phyloP scores from a whole-genome alignment of 2,329 filamentous ascomycete species.

The Penicillium concentricum region DNA sequence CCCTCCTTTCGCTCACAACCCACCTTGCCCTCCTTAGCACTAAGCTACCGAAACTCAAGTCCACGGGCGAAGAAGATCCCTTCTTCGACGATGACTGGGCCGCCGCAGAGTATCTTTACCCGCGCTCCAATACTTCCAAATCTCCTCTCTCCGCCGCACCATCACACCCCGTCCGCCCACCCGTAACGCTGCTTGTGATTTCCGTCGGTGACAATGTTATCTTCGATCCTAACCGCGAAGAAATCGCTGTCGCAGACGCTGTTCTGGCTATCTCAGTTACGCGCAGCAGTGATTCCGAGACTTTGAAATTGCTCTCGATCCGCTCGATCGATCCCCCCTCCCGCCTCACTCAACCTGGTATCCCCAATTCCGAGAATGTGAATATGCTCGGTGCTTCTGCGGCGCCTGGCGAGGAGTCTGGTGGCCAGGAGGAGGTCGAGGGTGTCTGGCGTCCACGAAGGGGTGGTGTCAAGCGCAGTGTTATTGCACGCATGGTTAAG shows the following conservation, averaged over 20 bases:
- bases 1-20: slow-evolving; percentile 85
- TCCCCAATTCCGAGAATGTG: slow-evolving; percentile 63
- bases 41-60: slow-evolving; percentile 78
- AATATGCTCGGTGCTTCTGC: slow-evolving; percentile 47
- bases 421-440: slow-evolving; percentile 56
- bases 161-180: slow-evolving; percentile 58
- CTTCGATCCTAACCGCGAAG: slow-evolving; percentile 88
- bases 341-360: slow-evolving; percentile 67
- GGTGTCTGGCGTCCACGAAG: slow-evolving; percentile 84
- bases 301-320: slow-evolving; percentile 65
- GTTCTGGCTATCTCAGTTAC: slow-evolving; percentile 82
- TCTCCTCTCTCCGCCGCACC: slow-evolving; percentile 14
- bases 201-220: slow-evolving; percentile 84
- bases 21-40: slow-evolving; percentile 90
- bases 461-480: slow-evolving; percentile 74
- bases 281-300: slow-evolving; percentile 32
- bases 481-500: slow-evolving; percentile 73
- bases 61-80: slow-evolving; percentile 90
- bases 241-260: slow-evolving; percentile 87
- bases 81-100: slow-evolving; percentile 99
- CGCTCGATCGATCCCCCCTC: slow-evolving; percentile 74
- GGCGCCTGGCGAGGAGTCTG: slow-evolving; percentile 41
- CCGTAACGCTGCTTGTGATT: slow-evolving; percentile 87
- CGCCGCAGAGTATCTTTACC: slow-evolving; percentile 74
- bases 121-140: slow-evolving; percentile 40